Conservation (phyloP, 805 yeast genomes). For the Candida cerambycidarum region DNA sequence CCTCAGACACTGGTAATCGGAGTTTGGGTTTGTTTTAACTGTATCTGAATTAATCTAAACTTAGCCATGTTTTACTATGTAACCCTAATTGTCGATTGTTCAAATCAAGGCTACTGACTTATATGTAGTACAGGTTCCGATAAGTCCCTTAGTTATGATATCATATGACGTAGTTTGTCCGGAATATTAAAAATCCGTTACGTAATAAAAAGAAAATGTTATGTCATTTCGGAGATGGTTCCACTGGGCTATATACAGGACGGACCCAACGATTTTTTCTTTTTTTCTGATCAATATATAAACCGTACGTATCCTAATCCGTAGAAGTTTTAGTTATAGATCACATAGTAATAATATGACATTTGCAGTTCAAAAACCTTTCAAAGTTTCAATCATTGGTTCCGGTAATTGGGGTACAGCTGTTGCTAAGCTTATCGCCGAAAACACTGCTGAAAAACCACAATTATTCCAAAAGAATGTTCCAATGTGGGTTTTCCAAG, state of each 20-base stretch:
- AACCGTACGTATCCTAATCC: not conserved
- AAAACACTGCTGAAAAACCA: conserved; percentile 73
- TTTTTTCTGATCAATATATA: not conserved
- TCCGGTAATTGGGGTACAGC: conserved; percentile 99
- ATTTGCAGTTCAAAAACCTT: conserved; percentile 22
- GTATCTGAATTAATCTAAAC: no score
- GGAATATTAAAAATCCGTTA: conserved; percentile 6
- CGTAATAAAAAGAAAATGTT: conserved; percentile 1
- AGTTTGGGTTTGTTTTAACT: no score
- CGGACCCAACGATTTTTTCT: conserved; percentile 1
- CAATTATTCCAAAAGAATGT: conserved; percentile 71
- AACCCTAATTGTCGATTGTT: no score
- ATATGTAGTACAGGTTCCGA: not conserved
- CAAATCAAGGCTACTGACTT: not conserved
- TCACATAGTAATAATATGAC: not conserved
- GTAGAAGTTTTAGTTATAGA: not conserved
- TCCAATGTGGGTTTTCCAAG: conserved; percentile 97
- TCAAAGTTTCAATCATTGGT: conserved; percentile 69
- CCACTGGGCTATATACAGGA: conserved; percentile 1
- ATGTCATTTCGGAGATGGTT: conserved; percentile 7
- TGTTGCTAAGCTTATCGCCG: conserved; percentile 92
- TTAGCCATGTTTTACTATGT: no score
- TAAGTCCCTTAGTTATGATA: not conserved
- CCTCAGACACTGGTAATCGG: no score
- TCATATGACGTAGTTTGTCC: conserved; percentile 1